phyloP scores from a whole-genome alignment of 352 stramenopile species.

The Globisporangium nagaii region DNA sequence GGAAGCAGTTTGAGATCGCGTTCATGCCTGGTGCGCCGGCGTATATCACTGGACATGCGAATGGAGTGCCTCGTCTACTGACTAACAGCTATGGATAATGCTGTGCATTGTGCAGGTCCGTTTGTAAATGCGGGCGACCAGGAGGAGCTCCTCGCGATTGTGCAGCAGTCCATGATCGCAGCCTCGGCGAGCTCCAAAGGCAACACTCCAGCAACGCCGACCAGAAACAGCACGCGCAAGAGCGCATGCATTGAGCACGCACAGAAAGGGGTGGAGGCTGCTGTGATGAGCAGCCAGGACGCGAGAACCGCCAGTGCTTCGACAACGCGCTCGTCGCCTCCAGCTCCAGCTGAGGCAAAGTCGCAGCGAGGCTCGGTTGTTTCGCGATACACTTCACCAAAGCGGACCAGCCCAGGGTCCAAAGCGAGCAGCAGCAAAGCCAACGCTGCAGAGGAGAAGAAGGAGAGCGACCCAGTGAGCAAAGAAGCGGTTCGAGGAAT shows the following conservation, averaged over 20 bases:
- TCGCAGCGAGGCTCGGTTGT: slow-evolving; percentile 1
- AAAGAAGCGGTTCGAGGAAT: slow-evolving; percentile 21
- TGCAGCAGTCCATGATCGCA: slow-evolving; percentile 13
- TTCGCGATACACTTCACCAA: neutral
- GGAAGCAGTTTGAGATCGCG: slow-evolving; percentile 37
- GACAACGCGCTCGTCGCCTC: neutral
- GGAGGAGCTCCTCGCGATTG: slow-evolving; percentile 33
- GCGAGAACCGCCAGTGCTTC: neutral
- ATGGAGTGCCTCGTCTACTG: neutral
- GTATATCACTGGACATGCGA: neutral
- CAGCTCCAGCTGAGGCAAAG: neutral
- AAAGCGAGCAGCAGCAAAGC: neutral
- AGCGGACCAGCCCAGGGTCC: neutral
- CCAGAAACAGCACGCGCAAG: neutral
- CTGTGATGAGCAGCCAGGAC: neutral
- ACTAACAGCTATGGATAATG: neutral
- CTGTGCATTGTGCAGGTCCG: slow-evolving; percentile 13
- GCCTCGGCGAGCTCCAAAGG: neutral
- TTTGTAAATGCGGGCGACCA: slow-evolving; percentile 28
- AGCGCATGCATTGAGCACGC: neutral
- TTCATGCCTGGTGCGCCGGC: slow-evolving; percentile 48
- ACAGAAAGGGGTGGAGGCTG: neutral
- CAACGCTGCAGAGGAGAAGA: neutral
- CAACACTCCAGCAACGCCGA: neutral
- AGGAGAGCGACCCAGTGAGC: neutral